These are phyloP conservation scores for Candida namnaoensis DNA, from an alignment of 805 yeast species.

Conservation along the genomic window DNA sequence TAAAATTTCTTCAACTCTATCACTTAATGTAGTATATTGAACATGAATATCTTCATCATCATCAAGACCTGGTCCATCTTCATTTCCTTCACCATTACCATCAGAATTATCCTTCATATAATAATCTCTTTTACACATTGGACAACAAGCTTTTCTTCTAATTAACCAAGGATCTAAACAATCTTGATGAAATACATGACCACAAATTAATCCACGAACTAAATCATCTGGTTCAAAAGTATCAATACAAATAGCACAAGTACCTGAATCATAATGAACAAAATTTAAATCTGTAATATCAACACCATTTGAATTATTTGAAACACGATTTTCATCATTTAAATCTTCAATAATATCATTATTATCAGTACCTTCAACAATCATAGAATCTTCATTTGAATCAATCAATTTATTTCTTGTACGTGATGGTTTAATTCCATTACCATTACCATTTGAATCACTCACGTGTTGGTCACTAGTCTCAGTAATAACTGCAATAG, in stretches of 20 bases:
- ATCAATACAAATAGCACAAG: slow-evolving; percentile 76
- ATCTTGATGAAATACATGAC: slow-evolving; percentile 73
- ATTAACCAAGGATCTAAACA: slow-evolving; percentile 82
- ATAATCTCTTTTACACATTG: slow-evolving; percentile 72
- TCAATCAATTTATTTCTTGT: neutral
- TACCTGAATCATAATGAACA: slow-evolving; percentile 52
- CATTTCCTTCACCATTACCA: slow-evolving; percentile 3
- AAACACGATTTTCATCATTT: neutral
- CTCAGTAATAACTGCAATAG: too few relatives aligned
- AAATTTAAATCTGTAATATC: neutral
- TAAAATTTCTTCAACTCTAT: slow-evolving; percentile 32
- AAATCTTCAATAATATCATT: neutral
- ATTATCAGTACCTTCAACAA: neutral
- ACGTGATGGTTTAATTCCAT: neutral
- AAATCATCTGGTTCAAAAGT: slow-evolving; percentile 48
- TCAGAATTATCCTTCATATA: slow-evolving; percentile 21
- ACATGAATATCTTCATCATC: slow-evolving; percentile 17
- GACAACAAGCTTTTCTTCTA: slow-evolving; percentile 71
- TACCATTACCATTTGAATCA: too few relatives aligned
- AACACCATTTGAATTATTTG: neutral
- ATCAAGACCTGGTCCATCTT: slow-evolving; percentile 15
- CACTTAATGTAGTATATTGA: slow-evolving; percentile 29
- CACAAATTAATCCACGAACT: slow-evolving; percentile 71
- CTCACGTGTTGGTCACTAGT: too few relatives aligned
- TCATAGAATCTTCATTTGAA: neutral